Evolutionary conservation across 2,329 filamentous ascomycete genomes (phyloP), one percentile per base, ranked within the genome.

Genomic region (Xylaria polymorpha): DNA sequence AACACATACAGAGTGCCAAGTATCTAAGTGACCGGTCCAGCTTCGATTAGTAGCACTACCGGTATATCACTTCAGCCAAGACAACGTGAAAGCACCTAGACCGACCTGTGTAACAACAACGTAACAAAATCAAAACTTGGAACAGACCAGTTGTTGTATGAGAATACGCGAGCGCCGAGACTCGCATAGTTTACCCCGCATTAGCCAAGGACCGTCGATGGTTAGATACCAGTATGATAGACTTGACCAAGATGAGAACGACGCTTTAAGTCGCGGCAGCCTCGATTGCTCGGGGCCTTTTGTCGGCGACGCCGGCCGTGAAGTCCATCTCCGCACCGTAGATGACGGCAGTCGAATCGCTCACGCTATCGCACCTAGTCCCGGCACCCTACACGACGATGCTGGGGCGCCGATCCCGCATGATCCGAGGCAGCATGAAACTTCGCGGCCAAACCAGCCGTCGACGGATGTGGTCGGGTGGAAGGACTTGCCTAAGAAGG

Each of bases 401-500:
- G 72, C 71, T 58, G 60, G 22, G 35, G 20, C 59, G 9, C 59
- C 25, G 25, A n/a, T 37, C 12, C 20, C 50, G 20, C 12, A 62
- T 57, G 39, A 15, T 48, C 25, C 41, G 51, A 10, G 5, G 9
- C 43, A 41, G 22, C 44, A 43, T 46, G 20, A 48, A 57, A 41
- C 60, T 29, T 58, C 56, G 22, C 68, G 29, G 58, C 65, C 57
- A 25, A 71, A 58, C 32, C 43, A 65, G 32, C 48, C 62, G 2
- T 56, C 74, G 5, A 72, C 73, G 60, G 64, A 74, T 41, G 72
- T 74, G 2, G 71, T 77, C 12, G 71, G 69, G 2, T 78, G 77
- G 77, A 76, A 61, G 44, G 76, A 78, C 43, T 83, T 97, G 0
- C 94, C 94, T 0, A 86, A 88, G 67, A 97, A 94, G 79, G 85